phyloP scores from a whole-genome alignment of 192 early-diverging fungal genomes.

The Backusella mclennaniae region DNA sequence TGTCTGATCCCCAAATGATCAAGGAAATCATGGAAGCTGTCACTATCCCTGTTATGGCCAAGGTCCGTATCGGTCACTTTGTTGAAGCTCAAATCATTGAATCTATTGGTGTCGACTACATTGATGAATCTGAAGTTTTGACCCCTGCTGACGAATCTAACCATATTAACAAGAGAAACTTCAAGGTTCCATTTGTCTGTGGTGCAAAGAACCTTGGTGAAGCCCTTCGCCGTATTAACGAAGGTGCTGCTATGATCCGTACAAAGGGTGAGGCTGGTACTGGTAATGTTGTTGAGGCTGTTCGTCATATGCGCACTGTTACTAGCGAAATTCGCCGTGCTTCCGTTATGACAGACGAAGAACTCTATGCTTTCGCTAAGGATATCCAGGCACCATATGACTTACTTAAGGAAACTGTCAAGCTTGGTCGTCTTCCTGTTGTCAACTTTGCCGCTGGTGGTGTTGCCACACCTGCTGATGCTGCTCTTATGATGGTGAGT shows the following conservation, averaged over 20 bases:
- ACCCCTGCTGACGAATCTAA: slow-evolving; percentile 94
- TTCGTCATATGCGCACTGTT: slow-evolving; percentile 91
- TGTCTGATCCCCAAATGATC: slow-evolving; percentile 99
- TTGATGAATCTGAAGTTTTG: slow-evolving; percentile 97
- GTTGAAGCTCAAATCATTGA: slow-evolving; percentile 96
- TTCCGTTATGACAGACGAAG: slow-evolving; percentile 79
- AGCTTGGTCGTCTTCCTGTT: slow-evolving; percentile 89
- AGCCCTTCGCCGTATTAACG: slow-evolving; percentile 92
- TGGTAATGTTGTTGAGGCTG: slow-evolving; percentile 97
- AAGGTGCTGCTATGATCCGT: slow-evolving; percentile 98
- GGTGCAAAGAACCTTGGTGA: slow-evolving; percentile 97
- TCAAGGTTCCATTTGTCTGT: slow-evolving; percentile 95
- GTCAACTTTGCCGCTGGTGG: slow-evolving; percentile 99
- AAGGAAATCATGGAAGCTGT: slow-evolving; percentile 93
- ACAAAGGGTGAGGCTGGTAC: slow-evolving; percentile 99
- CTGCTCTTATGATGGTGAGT: slow-evolving; percentile 92
- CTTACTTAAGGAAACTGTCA: slow-evolving; percentile 85
- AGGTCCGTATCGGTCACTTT: slow-evolving; percentile 98
- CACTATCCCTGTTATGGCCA: slow-evolving; percentile 99
- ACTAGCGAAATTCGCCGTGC: slow-evolving; percentile 85
- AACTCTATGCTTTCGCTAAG: slow-evolving; percentile 95
- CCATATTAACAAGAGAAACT: slow-evolving; percentile 95
- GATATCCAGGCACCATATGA: slow-evolving; percentile 92
- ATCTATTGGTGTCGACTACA: slow-evolving; percentile 89
- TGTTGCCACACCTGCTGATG: slow-evolving; percentile 97